Evolutionary conservation across 371 early-diverging fungal species (phyloP).

Genomic region (Mortierella sp.): DNA sequence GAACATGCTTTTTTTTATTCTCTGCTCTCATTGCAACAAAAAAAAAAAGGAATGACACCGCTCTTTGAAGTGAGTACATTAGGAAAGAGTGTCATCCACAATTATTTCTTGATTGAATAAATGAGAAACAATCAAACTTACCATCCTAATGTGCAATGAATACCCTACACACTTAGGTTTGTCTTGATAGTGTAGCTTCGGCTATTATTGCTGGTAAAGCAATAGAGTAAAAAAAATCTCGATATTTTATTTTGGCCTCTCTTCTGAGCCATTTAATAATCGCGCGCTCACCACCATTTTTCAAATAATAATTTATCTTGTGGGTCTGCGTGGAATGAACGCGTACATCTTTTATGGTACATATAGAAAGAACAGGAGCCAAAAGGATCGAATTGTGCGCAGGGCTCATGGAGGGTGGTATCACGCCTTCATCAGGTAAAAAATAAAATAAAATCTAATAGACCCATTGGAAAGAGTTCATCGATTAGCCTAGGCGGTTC

Average conservation of each 20-base stretch:
- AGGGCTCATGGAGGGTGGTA: constrained; percentile 66
- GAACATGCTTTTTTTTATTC: neutral
- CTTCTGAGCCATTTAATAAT: neutral
- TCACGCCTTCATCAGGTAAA: constrained; percentile 59
- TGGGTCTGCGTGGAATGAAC: neutral
- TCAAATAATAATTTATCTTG: neutral
- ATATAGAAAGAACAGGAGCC: constrained; percentile 63
- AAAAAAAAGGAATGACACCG: neutral
- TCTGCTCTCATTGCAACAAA: neutral
- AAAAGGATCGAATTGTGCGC: constrained; percentile 70
- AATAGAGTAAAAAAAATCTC: neutral
- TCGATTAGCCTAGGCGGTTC: neutral
- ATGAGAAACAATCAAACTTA: neutral
- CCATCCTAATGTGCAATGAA: neutral
- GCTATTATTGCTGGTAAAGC: constrained; percentile 57
- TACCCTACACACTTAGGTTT: constrained; percentile 44
- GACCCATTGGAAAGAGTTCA: no score
- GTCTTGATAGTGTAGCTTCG: constrained; percentile 66
- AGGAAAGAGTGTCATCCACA: no score
- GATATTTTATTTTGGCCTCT: neutral
- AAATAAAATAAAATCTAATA: neutral
- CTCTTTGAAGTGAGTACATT: constrained; percentile 18
- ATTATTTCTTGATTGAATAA: neutral
- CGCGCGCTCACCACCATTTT: neutral
- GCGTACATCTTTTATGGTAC: neutral